A percentile compares a stretch with the other conserved stretches of the same genome.
Evolutionary conservation across 1,284 basidiomycete species (phyloP).

Genomic region (Ceratobasidium papillatum): DNA sequence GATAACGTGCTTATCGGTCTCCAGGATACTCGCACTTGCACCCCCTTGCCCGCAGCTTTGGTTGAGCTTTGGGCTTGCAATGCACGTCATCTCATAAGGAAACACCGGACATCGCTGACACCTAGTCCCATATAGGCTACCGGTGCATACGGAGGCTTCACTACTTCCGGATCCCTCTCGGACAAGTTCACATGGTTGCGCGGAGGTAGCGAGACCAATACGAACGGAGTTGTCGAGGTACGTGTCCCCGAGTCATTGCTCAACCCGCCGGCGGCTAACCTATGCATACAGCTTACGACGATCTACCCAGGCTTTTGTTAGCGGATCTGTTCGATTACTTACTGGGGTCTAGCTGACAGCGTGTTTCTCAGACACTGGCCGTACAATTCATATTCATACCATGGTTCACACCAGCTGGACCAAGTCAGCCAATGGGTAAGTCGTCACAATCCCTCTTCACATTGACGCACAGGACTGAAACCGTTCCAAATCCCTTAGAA

Average conservation of each 20-base stretch:
- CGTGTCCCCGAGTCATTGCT: background rate
- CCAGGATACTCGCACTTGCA: conserved; percentile 31
- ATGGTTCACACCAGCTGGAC: conserved; percentile 12
- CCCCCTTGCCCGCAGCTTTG: conserved; percentile 25
- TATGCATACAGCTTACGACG: conserved; percentile 6
- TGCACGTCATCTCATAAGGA: background rate
- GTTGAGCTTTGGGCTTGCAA: conserved; percentile 32
- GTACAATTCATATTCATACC: conserved; percentile 8
- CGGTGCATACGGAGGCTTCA: conserved; percentile 21
- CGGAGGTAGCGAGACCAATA: conserved; percentile 27
- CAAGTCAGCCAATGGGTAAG: conserved; percentile 24
- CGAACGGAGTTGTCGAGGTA: conserved; percentile 16
- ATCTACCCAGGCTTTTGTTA: conserved; percentile 28
- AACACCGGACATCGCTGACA: background rate
- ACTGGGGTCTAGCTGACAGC: background rate
- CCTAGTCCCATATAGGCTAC: background rate
- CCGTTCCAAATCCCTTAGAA: background rate
- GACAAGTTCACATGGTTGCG: conserved; percentile 37
- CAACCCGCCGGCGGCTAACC: background rate
- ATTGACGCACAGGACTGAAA: background rate
- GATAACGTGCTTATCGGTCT: background rate
- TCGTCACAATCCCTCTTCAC: background rate
- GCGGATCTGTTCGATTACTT: background rate
- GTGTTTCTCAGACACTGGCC: conserved; percentile 19
- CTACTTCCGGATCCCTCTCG: conserved; percentile 23